Base-by-base conservation (phyloP, 2,329 filamentous ascomycete species). In the Decorospora gaudefroyi region DNA sequence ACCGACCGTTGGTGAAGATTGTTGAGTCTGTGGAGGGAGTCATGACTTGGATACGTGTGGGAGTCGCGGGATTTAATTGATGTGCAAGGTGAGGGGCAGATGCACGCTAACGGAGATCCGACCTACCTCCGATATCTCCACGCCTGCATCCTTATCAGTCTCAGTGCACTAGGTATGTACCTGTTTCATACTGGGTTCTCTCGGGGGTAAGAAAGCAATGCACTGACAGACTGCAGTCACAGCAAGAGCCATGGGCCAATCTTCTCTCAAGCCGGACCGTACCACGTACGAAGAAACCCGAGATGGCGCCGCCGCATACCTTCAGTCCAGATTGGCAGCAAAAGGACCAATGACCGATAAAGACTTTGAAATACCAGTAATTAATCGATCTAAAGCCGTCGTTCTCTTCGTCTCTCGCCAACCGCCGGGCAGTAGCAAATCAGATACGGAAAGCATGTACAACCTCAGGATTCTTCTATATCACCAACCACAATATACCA, bases 401-500 rank as follows among this genome's bases (percentile, higher is more conserved):
- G 9, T 73, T 73, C 42, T 69, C 68, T 0, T 18, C 51, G 2
- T 57, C 55, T 6, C 42, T 68, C 6, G 44, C 57, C 8, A 64
- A 67, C 15, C 62, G 71, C 5, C 63, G 67, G 46, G 53, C 59
- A 12, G 57, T 76, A 1, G 73, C 74, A 2, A 41, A 50, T 3
- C 60, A 74, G 25, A 74, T 74, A 17, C 65, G 59, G 5, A 49
- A 61, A 15, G 70, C 72, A 1, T 74, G 72, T 44, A 67, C 60
- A 5, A 68, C 55, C n/a, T 68, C 64, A 4, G 71, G 72, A 6
- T 74, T 74, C 53, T 74, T 74, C 51, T 72, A 72, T 51, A 67
- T 74, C 30, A 69, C 62, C 8, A 66, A 67, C 11, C 72, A 74
- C 37, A 58, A 63, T 7, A 53, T 74, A 4, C 43, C 70, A 2